These are phyloP conservation scores for Fomitopsis serialis DNA, from an alignment of 768 basidiomycete species.

Conservation along the genomic window DNA sequence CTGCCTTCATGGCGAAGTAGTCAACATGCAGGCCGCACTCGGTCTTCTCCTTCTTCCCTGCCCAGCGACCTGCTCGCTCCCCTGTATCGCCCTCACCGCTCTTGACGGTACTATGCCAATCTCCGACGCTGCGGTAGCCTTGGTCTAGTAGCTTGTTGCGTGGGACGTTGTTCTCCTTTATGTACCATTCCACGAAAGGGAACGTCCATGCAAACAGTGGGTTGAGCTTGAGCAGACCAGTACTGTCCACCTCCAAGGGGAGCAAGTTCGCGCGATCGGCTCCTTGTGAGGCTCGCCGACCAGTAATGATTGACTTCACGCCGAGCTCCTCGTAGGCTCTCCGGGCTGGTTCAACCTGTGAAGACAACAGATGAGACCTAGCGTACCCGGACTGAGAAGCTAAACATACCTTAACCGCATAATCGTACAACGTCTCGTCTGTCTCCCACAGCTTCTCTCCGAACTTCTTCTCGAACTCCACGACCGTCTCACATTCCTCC, in stretches of 20 bases:
- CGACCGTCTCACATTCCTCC: conserved; percentile 54
- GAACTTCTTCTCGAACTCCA: conserved; percentile 75
- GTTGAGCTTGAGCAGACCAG: conserved; percentile 90
- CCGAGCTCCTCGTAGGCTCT: conserved; percentile 77
- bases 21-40: conserved; percentile 96
- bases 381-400: background rate
- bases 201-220: conserved; percentile 90
- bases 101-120: conserved; percentile 93
- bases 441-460: conserved; percentile 84
- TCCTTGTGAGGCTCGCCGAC: conserved; percentile 89
- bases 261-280: conserved; percentile 78
- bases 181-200: conserved; percentile 76
- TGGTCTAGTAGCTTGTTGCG: conserved; percentile 82
- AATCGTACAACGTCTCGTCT: conserved; percentile 88
- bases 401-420: conserved; percentile 72
- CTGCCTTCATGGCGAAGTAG: conserved; percentile 71
- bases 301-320: conserved; percentile 90
- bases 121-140: conserved; percentile 94
- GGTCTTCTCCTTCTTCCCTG: conserved; percentile 76
- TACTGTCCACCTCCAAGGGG: conserved; percentile 86
- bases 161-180: conserved; percentile 77
- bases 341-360: conserved; percentile 87
- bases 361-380: background rate
- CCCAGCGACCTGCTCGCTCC: conserved; percentile 92
- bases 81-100: conserved; percentile 61